A percentile compares a stretch with the other conserved stretches of the same genome.
These are phyloP conservation scores for Penicillium sp. DNA, from an alignment of 2,329 filamentous ascomycete genomes.

Conservation along the genomic window DNA sequence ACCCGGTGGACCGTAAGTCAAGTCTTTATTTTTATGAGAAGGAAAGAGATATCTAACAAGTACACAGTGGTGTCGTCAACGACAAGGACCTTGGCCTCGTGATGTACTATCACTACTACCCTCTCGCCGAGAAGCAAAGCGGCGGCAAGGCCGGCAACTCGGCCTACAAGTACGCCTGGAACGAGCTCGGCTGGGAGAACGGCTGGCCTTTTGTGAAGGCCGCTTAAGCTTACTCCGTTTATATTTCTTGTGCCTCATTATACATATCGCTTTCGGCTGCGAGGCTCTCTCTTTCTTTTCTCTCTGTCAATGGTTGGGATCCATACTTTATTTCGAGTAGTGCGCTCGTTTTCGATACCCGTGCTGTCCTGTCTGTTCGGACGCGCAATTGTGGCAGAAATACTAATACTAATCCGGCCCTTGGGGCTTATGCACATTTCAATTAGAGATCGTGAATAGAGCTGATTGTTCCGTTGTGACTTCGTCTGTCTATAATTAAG, in stretches of 20 bases:
- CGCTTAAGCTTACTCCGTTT: conserved; percentile 8
- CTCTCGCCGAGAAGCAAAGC: conserved; percentile 46
- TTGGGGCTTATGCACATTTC: conserved; percentile 6
- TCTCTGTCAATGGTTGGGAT: conserved; percentile 19
- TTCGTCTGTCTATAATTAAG: neutral
- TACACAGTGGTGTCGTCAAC: conserved; percentile 28
- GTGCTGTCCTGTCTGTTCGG: conserved; percentile 6
- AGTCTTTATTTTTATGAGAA: no score
- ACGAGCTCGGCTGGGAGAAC: conserved; percentile 40
- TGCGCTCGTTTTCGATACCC: conserved; percentile 19
- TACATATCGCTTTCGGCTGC: conserved; percentile 8
- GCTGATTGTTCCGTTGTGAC: neutral
- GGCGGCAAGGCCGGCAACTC: conserved; percentile 46
- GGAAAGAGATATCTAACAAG: conserved; percentile 5
- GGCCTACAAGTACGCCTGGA: conserved; percentile 47
- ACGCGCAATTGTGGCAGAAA: conserved; percentile 4
- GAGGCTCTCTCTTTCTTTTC: conserved; percentile 7
- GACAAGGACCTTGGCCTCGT: conserved; percentile 47
- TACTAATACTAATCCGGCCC: conserved; percentile 9
- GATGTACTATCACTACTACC: conserved; percentile 59
- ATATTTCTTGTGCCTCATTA: conserved; percentile 4
- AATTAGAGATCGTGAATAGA: neutral
- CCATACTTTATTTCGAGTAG: conserved; percentile 13
- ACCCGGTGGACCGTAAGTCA: conserved; percentile 61
- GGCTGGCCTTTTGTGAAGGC: conserved; percentile 43